phyloP scores from a whole-genome alignment of 441 rosid genomes.

The Monsonia emarginata region DNA sequence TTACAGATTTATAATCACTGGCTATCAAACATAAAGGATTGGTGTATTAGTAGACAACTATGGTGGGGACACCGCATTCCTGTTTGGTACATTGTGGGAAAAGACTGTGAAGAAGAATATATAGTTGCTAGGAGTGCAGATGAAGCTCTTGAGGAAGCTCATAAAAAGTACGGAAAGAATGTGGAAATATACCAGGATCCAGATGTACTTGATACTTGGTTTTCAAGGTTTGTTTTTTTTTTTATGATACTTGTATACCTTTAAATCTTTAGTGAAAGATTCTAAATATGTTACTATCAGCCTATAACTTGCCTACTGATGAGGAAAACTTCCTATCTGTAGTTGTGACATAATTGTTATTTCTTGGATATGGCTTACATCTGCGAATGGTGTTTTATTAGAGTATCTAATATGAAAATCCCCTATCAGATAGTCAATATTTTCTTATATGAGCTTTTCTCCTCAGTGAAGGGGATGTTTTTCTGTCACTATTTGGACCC shows the following conservation, averaged over 20 bases:
- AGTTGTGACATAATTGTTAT: not conserved
- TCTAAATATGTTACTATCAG: not conserved
- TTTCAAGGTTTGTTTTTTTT: conserved; percentile 60
- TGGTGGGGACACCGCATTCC: conserved; percentile 99
- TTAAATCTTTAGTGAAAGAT: not conserved
- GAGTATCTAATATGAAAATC: not conserved
- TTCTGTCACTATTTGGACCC: not conserved
- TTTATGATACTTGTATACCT: not conserved
- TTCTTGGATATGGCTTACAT: conserved; percentile 4
- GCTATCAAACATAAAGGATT: conserved; percentile 91
- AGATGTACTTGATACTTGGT: conserved; percentile 97
- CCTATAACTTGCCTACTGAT: not conserved
- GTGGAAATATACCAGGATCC: conserved; percentile 86
- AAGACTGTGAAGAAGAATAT: conserved; percentile 73
- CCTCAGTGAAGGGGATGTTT: not conserved
- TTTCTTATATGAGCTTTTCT: not conserved
- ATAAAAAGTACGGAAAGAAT: conserved; percentile 56
- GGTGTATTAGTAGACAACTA: conserved; percentile 96
- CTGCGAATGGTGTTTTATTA: not conserved
- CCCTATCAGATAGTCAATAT: not conserved
- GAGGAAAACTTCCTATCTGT: not conserved
- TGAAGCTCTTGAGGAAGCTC: conserved; percentile 75
- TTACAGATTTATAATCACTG: conserved; percentile 83
- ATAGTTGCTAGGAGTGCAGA: conserved; percentile 64
- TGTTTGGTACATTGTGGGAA: conserved; percentile 89